These are phyloP conservation scores for Cymbopogon citratus DNA, from an alignment of 176 grass and related monocot species.

Conservation along the genomic window DNA sequence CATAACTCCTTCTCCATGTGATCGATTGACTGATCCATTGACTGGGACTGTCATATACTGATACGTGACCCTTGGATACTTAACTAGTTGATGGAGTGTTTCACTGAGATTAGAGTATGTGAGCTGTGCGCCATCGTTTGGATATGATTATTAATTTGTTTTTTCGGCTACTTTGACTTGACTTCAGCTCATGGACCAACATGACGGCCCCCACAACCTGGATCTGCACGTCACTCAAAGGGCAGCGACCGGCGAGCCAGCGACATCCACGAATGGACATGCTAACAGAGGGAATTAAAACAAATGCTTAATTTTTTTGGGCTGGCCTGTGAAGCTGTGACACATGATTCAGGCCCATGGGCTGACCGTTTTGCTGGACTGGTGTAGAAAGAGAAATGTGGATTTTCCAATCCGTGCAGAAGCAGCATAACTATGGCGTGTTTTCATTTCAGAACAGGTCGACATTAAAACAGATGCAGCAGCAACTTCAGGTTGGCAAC, in stretches of 20 bases:
- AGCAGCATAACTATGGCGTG: too few relatives aligned
- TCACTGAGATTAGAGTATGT: too few relatives aligned
- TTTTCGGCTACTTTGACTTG: conserved; percentile 14
- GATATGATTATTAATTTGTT: conserved; percentile 6
- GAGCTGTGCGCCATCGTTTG: background rate
- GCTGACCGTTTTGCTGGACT: background rate
- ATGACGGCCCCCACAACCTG: background rate
- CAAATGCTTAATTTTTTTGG: background rate
- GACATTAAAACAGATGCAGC: too few relatives aligned
- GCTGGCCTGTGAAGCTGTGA: background rate
- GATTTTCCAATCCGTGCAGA: background rate
- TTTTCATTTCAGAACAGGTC: too few relatives aligned
- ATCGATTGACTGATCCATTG: background rate
- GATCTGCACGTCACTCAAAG: too few relatives aligned
- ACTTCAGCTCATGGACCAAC: conserved; percentile 2
- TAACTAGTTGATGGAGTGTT: too few relatives aligned
- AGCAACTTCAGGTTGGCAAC: too few relatives aligned
- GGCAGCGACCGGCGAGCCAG: too few relatives aligned
- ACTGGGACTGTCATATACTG: background rate
- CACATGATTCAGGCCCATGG: background rate
- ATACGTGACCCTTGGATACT: background rate
- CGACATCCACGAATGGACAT: background rate
- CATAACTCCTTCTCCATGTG: background rate
- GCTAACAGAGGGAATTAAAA: background rate
- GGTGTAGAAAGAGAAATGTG: background rate